A percentile compares a stretch with the other conserved stretches of the same genome.
Conservation (phyloP, 192 early-diverging fungal species). For the Endogone sp. region DNA sequence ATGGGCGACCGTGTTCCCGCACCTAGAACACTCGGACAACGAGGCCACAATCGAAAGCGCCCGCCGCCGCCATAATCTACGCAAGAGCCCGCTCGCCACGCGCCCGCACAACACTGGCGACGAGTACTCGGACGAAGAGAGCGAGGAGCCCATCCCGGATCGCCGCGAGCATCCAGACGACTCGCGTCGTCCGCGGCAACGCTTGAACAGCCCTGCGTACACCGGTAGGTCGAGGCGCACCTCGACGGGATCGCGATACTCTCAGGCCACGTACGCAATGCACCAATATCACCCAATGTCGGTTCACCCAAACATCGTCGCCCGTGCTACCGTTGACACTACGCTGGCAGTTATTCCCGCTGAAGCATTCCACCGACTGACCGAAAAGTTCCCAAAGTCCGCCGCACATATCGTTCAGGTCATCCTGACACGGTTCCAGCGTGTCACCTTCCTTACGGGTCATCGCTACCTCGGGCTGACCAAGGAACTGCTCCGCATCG, state of each 20-base stretch:
- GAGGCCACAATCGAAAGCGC: neutral
- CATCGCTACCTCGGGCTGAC: slow-evolving; percentile 85
- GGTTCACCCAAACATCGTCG: slow-evolving; percentile 75
- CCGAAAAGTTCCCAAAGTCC: slow-evolving; percentile 86
- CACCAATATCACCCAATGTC: slow-evolving; percentile 28
- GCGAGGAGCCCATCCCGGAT: neutral
- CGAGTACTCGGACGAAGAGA: slow-evolving; percentile 14
- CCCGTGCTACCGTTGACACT: slow-evolving; percentile 80
- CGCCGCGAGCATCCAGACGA: neutral
- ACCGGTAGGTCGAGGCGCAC: slow-evolving; percentile 9
- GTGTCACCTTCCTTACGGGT: slow-evolving; percentile 90
- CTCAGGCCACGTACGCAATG: slow-evolving; percentile 1
- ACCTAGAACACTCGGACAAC: slow-evolving; percentile 18
- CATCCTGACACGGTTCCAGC: slow-evolving; percentile 91
- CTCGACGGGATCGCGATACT: neutral
- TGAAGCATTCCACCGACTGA: slow-evolving; percentile 85
- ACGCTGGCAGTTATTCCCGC: slow-evolving; percentile 94
- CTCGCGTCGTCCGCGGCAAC: neutral
- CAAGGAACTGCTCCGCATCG: slow-evolving; percentile 81
- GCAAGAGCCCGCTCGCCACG: slow-evolving; percentile 6
- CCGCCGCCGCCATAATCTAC: neutral
- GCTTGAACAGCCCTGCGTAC: neutral
- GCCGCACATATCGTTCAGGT: slow-evolving; percentile 95
- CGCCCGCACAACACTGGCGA: slow-evolving; percentile 12
- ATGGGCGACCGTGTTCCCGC: slow-evolving; percentile 31